Conservation (phyloP, 2,329 filamentous ascomycete species). For the Metarhizium robertsii region DNA sequence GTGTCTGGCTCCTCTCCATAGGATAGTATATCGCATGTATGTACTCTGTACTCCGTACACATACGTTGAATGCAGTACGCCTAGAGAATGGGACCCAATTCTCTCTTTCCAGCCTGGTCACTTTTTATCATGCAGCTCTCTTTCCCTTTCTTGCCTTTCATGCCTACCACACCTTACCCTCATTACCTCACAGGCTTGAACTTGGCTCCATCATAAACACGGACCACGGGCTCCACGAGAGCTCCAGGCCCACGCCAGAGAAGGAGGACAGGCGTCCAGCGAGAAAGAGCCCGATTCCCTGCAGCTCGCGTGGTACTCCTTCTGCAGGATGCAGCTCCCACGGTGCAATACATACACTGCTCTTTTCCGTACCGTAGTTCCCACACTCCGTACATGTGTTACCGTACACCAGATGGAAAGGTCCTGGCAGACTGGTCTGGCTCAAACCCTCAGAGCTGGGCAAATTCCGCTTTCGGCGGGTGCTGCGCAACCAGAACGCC, state of each 20-base stretch:
- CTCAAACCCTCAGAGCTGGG: constrained; percentile 1
- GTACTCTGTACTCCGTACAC: too few relatives aligned
- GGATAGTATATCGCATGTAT: too few relatives aligned
- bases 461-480: constrained; percentile 1
- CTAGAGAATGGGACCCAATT: not conserved
- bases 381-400: too few relatives aligned
- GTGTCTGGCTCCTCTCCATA: too few relatives aligned
- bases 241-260: constrained; percentile 1
- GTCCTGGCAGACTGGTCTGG: not conserved
- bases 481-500: not conserved
- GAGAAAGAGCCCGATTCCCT: constrained; percentile 8
- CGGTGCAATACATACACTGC: not conserved
- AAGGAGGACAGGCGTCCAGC: not conserved
- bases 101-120: not conserved
- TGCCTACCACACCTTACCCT: not conserved
- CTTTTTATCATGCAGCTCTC: not conserved
- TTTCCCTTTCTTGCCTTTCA: not conserved
- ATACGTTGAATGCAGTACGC: not conserved
- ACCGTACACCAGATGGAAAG: not conserved
- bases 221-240: not conserved
- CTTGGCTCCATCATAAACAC: not conserved
- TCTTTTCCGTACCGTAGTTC: not conserved
- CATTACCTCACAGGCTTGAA: not conserved
- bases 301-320: constrained; percentile 13
- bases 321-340: constrained; percentile 4